phyloP scores from a whole-genome alignment of 345 rosid species.

The Acer saccharum region DNA sequence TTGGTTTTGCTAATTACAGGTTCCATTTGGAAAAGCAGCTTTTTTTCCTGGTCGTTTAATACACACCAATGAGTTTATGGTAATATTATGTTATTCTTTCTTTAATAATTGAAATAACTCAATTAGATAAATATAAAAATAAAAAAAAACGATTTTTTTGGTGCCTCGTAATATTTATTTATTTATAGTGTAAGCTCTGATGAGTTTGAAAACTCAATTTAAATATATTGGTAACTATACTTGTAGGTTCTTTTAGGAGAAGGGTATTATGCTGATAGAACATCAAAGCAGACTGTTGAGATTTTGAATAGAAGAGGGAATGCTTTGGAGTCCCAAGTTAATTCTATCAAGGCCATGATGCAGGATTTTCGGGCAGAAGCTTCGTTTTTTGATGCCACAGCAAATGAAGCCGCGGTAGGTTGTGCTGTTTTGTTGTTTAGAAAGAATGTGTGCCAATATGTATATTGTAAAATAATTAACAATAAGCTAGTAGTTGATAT shows the following conservation, averaged over 20 bases:
- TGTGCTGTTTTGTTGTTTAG: neutral
- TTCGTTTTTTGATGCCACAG: conserved; percentile 71
- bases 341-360: conserved; percentile 64
- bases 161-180: neutral
- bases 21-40: conserved; percentile 83
- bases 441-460: neutral
- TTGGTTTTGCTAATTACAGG: conserved; percentile 34
- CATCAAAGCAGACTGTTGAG: conserved; percentile 76
- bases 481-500: neutral
- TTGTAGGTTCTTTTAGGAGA: conserved; percentile 84
- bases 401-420: conserved; percentile 76
- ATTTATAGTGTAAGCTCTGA: neutral
- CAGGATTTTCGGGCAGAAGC: conserved; percentile 79
- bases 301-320: conserved; percentile 80
- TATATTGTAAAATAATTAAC: neutral
- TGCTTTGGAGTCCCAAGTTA: conserved; percentile 59
- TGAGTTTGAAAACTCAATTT: neutral
- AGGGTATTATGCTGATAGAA: conserved; percentile 70
- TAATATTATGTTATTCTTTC: conserved; percentile 20
- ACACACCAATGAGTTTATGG: conserved; percentile 89
- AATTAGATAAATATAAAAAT: neutral
- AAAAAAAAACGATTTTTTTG: neutral
- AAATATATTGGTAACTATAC: neutral
- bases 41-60: conserved; percentile 85
- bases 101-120: neutral